Evolutionary conservation across 805 yeast species (phyloP), one percentile per base, ranked within the genome.

Genomic region (Candida ovalis): DNA sequence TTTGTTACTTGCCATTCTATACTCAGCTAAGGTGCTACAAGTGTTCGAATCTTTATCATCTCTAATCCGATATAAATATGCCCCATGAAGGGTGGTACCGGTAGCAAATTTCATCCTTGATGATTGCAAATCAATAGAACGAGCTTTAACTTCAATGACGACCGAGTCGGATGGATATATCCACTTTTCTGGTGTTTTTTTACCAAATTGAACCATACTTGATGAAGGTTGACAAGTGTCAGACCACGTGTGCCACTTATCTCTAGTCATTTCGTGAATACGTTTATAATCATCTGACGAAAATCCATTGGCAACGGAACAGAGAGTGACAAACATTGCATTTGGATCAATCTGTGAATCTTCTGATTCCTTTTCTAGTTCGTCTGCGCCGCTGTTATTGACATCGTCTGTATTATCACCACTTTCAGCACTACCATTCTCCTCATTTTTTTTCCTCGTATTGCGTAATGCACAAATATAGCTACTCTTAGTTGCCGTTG

Each of bases 271-370:
- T 19, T 78, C 69, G 36, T 78, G 78, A 35, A 94, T 82, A 41
- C 71, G 71, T 28, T 76, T 75, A 50, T 76, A 84, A 48, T 86
- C 91, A 1, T 75, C 77, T 1, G 69, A 65, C 9, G 88, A 77
- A 49, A 92, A 80, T 1, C 98, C 98, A 59, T 91, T 89, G 1
- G 96, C 92, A 40, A 91, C 86, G 19, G 78, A 75, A 57, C 96
- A 84, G 50, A 92, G 84, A 17, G 92, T 79, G 46, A 78, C 68
- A 59, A 81, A 88, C 32, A 69, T 64, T n/a, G 59, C 51, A 6
- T 52, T 56, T 4, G 18, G 23, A 18, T 52, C 58, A 37, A 41
- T 48, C 25, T 35, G 37, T 21, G 33, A 41, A 24, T 35, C 49
- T 23, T 44, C 52, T 33, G 36, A 48, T 8, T 27, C 42, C 13